A percentile compares a stretch with the other conserved stretches of the same genome.
phyloP scores from a whole-genome alignment of 129 eudicot species.

The Flaveria sonorensis region DNA sequence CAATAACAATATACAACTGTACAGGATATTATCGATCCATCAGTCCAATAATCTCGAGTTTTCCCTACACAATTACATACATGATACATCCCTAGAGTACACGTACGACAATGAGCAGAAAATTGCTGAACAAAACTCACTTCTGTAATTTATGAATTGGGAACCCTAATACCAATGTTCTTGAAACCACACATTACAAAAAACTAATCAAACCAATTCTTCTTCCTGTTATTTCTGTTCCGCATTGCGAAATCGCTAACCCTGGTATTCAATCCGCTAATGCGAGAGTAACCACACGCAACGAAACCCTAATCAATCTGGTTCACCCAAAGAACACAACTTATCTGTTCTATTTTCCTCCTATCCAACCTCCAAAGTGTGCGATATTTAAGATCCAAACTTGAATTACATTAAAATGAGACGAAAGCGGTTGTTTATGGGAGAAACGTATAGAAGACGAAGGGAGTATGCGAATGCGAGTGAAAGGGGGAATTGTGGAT shows the following conservation, averaged over 20 bases:
- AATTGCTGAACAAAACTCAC: neutral
- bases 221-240: neutral
- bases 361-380: neutral
- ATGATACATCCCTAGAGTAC: too few relatives aligned
- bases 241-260: conserved; percentile 9
- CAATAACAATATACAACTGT: neutral
- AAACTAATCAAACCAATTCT: conserved; percentile 1
- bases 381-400: conserved; percentile 20
- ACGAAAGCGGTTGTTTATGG: neutral
- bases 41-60: neutral
- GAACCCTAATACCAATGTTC: conserved; percentile 15
- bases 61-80: too few relatives aligned
- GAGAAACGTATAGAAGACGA: neutral
- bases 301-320: conserved; percentile 18
- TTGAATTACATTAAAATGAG: neutral
- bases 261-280: conserved; percentile 17
- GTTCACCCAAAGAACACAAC: neutral
- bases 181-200: neutral
- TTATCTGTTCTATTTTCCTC: neutral
- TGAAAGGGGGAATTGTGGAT: conserved; percentile 6
- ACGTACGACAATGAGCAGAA: too few relatives aligned
- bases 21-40: neutral
- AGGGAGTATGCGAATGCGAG: neutral
- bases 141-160: neutral
- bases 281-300: conserved; percentile 11